A percentile compares a stretch with the other conserved stretches of the same genome.
These are phyloP conservation scores for Arthroderma sp. DNA, from an alignment of 2,329 filamentous ascomycete genomes.

Conservation along the genomic window DNA sequence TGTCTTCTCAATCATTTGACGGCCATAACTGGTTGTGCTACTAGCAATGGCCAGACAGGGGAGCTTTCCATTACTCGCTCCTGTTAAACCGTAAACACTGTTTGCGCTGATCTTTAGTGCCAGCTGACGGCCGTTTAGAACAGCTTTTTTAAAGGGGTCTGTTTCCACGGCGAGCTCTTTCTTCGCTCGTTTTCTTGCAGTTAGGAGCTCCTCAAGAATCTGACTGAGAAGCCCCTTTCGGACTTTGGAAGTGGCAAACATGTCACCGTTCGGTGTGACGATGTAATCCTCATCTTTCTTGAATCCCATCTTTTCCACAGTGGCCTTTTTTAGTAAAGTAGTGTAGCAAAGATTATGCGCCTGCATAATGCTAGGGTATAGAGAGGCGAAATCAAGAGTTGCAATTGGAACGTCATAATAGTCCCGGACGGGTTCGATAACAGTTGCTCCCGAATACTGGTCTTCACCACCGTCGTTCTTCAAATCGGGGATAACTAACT, in stretches of 20 bases:
- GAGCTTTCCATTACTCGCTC: slow-evolving; percentile 88
- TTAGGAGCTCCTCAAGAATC: slow-evolving; percentile 84
- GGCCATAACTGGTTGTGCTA: slow-evolving; percentile 91
- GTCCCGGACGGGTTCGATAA: slow-evolving; percentile 85
- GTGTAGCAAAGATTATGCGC: slow-evolving; percentile 98
- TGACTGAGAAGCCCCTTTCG: slow-evolving; percentile 86
- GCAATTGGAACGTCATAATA: slow-evolving; percentile 94
- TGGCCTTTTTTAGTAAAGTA: slow-evolving; percentile 67
- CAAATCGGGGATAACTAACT: slow-evolving; percentile 85
- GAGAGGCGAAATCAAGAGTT: slow-evolving; percentile 94
- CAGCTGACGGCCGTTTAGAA: slow-evolving; percentile 91
- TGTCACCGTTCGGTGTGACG: slow-evolving; percentile 83
- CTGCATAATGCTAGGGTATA: slow-evolving; percentile 98
- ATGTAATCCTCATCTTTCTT: slow-evolving; percentile 93
- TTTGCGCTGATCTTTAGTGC: slow-evolving; percentile 95
- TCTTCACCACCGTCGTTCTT: slow-evolving; percentile 59
- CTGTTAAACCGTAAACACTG: slow-evolving; percentile 93
- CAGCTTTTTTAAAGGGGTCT: slow-evolving; percentile 94
- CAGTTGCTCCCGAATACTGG: slow-evolving; percentile 93
- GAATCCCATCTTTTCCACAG: slow-evolving; percentile 61
- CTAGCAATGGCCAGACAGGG: slow-evolving; percentile 91
- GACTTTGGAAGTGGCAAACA: slow-evolving; percentile 77
- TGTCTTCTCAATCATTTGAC: slow-evolving; percentile 97
- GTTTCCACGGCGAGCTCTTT: slow-evolving; percentile 77
- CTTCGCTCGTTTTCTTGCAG: slow-evolving; percentile 91